Conservation (phyloP, 1,139 yeast species). For the Zygoascus hellenicus region DNA sequence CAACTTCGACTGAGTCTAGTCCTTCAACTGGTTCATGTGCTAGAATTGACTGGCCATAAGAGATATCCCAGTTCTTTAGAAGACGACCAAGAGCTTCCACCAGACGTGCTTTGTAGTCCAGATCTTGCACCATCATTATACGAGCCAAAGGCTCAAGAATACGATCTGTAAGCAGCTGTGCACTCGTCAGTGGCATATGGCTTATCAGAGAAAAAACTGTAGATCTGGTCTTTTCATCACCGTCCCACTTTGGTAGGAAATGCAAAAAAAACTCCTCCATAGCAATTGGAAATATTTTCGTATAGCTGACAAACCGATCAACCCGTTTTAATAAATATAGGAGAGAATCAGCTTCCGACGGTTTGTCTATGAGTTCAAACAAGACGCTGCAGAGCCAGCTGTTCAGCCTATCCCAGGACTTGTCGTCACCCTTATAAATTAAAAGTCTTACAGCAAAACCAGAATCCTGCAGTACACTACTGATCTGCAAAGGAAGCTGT, state of each 20-base stretch:
- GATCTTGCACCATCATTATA: constrained; percentile 7
- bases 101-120: constrained; percentile 9
- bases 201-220: constrained; percentile 16
- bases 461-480: constrained; percentile 21
- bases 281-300: constrained; percentile 22
- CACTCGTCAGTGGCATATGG: constrained; percentile 18
- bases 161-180: constrained; percentile 8
- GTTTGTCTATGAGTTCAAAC: constrained; percentile 13
- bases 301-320: constrained; percentile 17
- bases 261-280: constrained; percentile 21
- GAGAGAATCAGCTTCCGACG: constrained; percentile 5
- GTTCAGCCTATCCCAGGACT: constrained; percentile 26
- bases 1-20: constrained; percentile 2
- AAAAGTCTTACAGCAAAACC: constrained; percentile 23
- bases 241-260: constrained; percentile 18
- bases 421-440: constrained; percentile 20
- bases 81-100: constrained; percentile 11
- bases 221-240: constrained; percentile 7
- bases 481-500: constrained; percentile 26
- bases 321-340: constrained; percentile 16
- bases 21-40: constrained; percentile 10
- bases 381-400: constrained; percentile 25
- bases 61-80: constrained; percentile 13
- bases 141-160: constrained; percentile 17
- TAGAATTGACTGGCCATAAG: constrained; percentile 13